Percentiles rank a stretch among this genome's conserved stretches.
phyloP scores from a whole-genome alignment of 1,139 yeast species.

The Suhomyces taliae region DNA sequence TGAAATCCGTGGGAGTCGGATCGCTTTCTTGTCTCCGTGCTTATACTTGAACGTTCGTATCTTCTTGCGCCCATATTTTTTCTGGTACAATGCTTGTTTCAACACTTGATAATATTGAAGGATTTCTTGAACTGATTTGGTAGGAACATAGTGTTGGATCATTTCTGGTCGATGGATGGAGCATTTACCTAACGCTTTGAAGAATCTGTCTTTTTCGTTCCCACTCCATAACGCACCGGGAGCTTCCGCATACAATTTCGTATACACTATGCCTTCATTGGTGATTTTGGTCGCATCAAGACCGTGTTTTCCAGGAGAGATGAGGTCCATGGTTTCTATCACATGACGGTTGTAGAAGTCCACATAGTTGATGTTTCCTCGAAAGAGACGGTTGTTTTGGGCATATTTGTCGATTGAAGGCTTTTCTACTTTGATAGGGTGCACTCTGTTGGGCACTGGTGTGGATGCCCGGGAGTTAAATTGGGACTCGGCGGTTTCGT shows the following conservation, averaged over 20 bases:
- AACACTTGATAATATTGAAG: constrained; percentile 46
- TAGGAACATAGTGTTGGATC: constrained; percentile 36
- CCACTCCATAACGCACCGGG: constrained; percentile 39
- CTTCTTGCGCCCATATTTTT: constrained; percentile 15
- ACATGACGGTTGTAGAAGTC: constrained; percentile 18
- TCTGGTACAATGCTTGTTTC: constrained; percentile 21
- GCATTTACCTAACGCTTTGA: constrained; percentile 39
- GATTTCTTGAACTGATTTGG: constrained; percentile 48
- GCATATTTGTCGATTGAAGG: neutral
- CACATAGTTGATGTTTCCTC: constrained; percentile 18
- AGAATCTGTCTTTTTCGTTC: constrained; percentile 43
- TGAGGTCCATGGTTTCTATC: constrained; percentile 11
- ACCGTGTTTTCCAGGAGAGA: neutral
- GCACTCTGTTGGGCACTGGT: neutral
- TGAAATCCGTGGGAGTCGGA: constrained; percentile 10
- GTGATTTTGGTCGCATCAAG: constrained; percentile 8
- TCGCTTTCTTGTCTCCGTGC: constrained; percentile 8
- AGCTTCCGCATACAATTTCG: constrained; percentile 1
- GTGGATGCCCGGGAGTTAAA: neutral
- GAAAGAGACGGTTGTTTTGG: constrained; percentile 9
- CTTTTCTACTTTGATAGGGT: neutral
- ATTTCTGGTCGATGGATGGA: constrained; percentile 49
- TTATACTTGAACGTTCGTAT: constrained; percentile 9
- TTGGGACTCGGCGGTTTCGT: constrained; percentile 5
- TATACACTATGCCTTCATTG: constrained; percentile 10